Percentiles rank a stretch among this genome's conserved stretches.
Conservation (phyloP, 495 filamentous ascomycete species). For the Polyplosphaeria fusca region DNA sequence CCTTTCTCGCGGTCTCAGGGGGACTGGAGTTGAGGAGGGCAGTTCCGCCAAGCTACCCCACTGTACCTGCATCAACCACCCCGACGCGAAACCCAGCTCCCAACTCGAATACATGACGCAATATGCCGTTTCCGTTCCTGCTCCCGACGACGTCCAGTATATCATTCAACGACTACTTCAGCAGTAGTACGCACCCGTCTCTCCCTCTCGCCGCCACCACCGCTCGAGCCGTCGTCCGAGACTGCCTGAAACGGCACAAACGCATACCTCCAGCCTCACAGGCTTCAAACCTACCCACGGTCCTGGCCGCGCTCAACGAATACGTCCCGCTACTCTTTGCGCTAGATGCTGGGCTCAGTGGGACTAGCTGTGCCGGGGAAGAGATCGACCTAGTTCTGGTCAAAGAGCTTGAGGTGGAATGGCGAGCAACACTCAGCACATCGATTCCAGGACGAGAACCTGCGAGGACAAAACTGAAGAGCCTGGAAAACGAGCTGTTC, state of each 20-base stretch:
- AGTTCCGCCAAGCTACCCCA: no score
- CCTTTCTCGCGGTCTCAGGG: no score
- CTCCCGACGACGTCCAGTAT: constrained; percentile 82
- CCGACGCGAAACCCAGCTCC: not conserved
- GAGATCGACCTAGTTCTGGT: constrained; percentile 62
- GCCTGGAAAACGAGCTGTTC: constrained; percentile 77
- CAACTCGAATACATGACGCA: not conserved
- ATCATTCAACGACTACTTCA: constrained; percentile 69
- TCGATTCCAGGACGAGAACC: constrained; percentile 55
- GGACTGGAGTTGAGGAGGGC: no score
- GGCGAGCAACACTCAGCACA: constrained; percentile 73
- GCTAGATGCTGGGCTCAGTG: constrained; percentile 65
- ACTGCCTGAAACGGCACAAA: constrained; percentile 77
- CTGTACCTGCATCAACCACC: constrained; percentile 2
- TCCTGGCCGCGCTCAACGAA: constrained; percentile 64
- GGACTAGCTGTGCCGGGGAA: constrained; percentile 49
- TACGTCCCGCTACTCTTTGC: constrained; percentile 80
- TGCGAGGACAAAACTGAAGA: constrained; percentile 62
- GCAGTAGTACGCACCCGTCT: constrained; percentile 69
- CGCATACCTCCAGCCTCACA: constrained; percentile 67
- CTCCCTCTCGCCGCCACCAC: constrained; percentile 74
- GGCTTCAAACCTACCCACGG: constrained; percentile 58
- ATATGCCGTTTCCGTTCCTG: constrained; percentile 80
- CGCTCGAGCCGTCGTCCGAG: constrained; percentile 70
- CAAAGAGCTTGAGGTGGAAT: constrained; percentile 63